Percentiles rank a stretch among this genome's conserved stretches.
phyloP scores from a whole-genome alignment of 2,329 filamentous ascomycete species.

The Cryphonectria japonica region DNA sequence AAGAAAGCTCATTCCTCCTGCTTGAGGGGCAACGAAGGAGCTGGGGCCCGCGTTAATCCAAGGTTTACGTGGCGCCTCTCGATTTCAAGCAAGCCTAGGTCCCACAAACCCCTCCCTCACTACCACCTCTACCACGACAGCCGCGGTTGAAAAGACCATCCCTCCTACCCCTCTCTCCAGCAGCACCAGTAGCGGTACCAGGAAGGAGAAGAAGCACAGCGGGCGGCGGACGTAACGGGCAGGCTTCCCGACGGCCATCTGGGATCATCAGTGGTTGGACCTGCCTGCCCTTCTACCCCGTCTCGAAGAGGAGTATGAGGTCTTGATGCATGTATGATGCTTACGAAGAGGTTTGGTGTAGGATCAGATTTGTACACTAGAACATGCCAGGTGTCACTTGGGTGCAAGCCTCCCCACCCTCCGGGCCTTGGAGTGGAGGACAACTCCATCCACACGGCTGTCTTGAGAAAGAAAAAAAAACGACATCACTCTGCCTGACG shows the following conservation, averaged over 20 bases:
- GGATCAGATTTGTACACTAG: not conserved
- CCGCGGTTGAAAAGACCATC: not conserved
- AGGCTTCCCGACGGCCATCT: not conserved
- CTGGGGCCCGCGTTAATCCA: not conserved
- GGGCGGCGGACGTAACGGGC: not conserved
- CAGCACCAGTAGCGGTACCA: constrained; percentile 16
- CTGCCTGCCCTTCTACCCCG: not conserved
- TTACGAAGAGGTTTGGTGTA: not conserved
- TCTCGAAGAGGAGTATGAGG: not conserved
- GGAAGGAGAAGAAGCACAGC: not conserved
- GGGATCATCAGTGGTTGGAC: not conserved
- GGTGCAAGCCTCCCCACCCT: not conserved
- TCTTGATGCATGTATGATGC: too few species aligned
- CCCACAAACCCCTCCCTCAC: not conserved
- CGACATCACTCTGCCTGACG: not conserved
- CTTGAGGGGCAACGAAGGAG: not conserved
- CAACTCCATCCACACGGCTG: not conserved
- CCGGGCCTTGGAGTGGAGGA: not conserved
- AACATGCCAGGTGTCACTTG: not conserved
- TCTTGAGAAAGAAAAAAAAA: not conserved
- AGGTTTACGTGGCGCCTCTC: not conserved
- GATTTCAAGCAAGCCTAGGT: not conserved
- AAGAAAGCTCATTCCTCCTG: not conserved
- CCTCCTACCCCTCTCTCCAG: not conserved
- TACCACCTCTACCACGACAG: not conserved